These are phyloP conservation scores for Parafenestella ontariensis DNA, from an alignment of 2,329 filamentous ascomycete species.

Conservation along the genomic window DNA sequence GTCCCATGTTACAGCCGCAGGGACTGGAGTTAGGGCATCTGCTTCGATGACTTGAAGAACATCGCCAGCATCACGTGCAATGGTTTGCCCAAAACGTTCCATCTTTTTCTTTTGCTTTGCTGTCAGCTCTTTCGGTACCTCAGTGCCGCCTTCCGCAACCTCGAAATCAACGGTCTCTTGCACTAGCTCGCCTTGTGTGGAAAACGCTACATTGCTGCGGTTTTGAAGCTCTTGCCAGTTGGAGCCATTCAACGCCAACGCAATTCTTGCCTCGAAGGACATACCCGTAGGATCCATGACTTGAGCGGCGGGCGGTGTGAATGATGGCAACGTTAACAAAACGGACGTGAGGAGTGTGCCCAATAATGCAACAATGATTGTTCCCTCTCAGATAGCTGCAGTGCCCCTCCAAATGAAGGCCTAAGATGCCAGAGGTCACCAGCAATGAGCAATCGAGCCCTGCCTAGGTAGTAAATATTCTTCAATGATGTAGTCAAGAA, in stretches of 20 bases:
- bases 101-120: constrained; percentile 24
- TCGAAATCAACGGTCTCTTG: not conserved
- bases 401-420: no score
- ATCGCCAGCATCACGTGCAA: constrained; percentile 24
- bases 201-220: not conserved
- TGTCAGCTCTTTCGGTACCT: constrained; percentile 12
- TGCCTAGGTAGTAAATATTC: no score
- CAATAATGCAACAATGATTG: no score
- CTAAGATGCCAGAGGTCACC: no score
- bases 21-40: constrained; percentile 15
- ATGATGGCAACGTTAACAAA: no score
- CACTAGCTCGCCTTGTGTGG: not conserved
- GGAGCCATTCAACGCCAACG: constrained; percentile 15
- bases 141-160: not conserved
- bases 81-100: constrained; percentile 12
- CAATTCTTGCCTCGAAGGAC: constrained; percentile 23
- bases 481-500: no score
- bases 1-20: constrained; percentile 29
- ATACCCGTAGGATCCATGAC: constrained; percentile 5
- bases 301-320: not conserved
- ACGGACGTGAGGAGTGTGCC: no score
- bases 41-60: constrained; percentile 21
- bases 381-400: no score
- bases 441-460: no score
- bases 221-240: constrained; percentile 21